A percentile compares a stretch with the other conserved stretches of the same genome.
phyloP scores from a whole-genome alignment of 177 flowering plant genomes.

The Tripterygium wilfordii region DNA sequence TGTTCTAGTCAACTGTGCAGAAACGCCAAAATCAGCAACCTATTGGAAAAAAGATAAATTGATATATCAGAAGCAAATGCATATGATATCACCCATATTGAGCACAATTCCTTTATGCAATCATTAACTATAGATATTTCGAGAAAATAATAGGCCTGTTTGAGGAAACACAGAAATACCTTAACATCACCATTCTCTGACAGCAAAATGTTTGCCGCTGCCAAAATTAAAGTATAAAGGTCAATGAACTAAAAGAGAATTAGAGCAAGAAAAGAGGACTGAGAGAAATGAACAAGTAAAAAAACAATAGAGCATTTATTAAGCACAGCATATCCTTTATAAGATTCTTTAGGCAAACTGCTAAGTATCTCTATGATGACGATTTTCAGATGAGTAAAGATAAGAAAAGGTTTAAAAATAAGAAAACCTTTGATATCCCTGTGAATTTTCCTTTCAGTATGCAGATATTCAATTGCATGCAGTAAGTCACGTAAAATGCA shows the following conservation, averaged over 20 bases:
- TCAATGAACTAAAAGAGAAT: conserved; percentile 4
- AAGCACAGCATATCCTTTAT: too few species aligned
- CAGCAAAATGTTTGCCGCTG: conserved; percentile 97
- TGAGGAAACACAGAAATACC: conserved; percentile 36
- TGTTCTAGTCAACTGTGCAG: conserved; percentile 94
- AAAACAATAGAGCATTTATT: too few species aligned
- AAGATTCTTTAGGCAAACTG: too few species aligned
- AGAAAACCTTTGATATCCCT: conserved; percentile 91
- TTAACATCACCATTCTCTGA: conserved; percentile 97
- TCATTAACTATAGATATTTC: background rate
- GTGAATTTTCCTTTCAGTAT: conserved; percentile 95
- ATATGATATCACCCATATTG: background rate
- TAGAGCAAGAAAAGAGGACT: background rate
- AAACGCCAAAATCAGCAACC: conserved; percentile 99
- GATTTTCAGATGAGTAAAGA: background rate
- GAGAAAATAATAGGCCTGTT: background rate
- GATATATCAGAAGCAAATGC: conserved; percentile 1
- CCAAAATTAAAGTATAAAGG: conserved; percentile 20
- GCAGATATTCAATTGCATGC: conserved; percentile 95
- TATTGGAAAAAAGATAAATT: conserved; percentile 21
- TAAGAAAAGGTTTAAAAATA: background rate
- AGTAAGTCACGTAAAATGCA: conserved; percentile 92
- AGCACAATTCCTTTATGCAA: background rate
- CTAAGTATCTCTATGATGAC: background rate
- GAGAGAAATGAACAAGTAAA: too few species aligned